These are phyloP conservation scores for Malus asiatica DNA, from an alignment of 306 rosid genomes.

Conservation along the genomic window DNA sequence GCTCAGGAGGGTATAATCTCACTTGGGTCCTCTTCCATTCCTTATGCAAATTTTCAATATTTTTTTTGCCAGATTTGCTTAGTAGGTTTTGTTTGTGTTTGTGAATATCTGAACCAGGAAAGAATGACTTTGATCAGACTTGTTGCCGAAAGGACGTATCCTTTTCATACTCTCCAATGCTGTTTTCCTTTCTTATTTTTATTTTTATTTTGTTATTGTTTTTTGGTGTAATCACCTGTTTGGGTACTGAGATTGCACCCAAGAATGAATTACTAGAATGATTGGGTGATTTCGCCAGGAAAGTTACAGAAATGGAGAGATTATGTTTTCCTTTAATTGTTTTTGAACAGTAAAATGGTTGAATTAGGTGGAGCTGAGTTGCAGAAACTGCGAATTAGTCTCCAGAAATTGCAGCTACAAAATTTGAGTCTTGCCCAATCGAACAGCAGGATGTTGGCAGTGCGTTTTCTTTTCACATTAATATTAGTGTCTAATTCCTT, in stretches of 20 bases:
- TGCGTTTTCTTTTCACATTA: slow-evolving; percentile 3
- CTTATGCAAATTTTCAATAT: background rate
- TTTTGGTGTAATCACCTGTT: background rate
- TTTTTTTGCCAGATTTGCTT: background rate
- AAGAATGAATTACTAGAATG: background rate
- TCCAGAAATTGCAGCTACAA: slow-evolving; percentile 74
- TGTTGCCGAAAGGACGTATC: slow-evolving; percentile 72
- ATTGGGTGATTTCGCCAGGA: background rate
- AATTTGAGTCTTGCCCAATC: slow-evolving; percentile 86
- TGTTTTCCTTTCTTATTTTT: background rate
- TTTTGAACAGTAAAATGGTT: slow-evolving; percentile 45
- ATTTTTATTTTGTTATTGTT: background rate
- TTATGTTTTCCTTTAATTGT: slow-evolving; percentile 26
- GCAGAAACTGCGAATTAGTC: slow-evolving; percentile 43
- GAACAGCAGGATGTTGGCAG: slow-evolving; percentile 69
- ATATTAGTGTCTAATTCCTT: background rate
- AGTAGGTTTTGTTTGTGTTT: background rate
- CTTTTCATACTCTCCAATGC: slow-evolving; percentile 3
- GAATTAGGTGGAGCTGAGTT: slow-evolving; percentile 62
- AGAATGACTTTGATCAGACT: slow-evolving; percentile 42
- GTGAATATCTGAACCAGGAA: slow-evolving; percentile 50
- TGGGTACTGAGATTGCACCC: background rate
- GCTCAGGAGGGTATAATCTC: slow-evolving; percentile 46
- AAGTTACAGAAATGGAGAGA: background rate
- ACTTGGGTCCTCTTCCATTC: background rate